A percentile compares a stretch with the other conserved stretches of the same genome.
Conservation (phyloP, 1,284 basidiomycete genomes). For the Pterula multifida region DNA sequence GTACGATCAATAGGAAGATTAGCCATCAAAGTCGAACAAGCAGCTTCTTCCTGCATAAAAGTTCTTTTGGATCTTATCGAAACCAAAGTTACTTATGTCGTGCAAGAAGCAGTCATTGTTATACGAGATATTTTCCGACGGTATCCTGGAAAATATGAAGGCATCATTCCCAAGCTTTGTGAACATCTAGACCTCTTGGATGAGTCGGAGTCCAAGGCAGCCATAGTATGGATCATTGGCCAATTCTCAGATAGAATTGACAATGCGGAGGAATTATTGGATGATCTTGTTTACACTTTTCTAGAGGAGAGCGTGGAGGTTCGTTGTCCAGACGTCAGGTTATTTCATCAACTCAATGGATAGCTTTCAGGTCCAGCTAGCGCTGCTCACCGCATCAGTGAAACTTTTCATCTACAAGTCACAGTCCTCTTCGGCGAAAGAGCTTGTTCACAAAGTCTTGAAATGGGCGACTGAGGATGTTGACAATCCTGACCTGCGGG, state of each 20-base stretch:
- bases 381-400: slow-evolving; percentile 89
- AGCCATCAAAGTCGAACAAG: slow-evolving; percentile 91
- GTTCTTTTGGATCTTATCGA: slow-evolving; percentile 82
- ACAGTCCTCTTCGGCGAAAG: slow-evolving; percentile 74
- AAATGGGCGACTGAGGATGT: slow-evolving; percentile 97
- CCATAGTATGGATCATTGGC: slow-evolving; percentile 97
- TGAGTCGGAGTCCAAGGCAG: slow-evolving; percentile 92
- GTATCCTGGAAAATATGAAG: slow-evolving; percentile 95
- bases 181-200: slow-evolving; percentile 87
- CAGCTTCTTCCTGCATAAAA: slow-evolving; percentile 85
- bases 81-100: slow-evolving; percentile 92
- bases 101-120: slow-evolving; percentile 95
- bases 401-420: slow-evolving; percentile 95
- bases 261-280: slow-evolving; percentile 90
- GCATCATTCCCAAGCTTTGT: slow-evolving; percentile 87
- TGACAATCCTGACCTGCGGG: slow-evolving; percentile 93
- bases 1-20: slow-evolving; percentile 93
- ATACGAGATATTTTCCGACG: slow-evolving; percentile 97
- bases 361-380: slow-evolving; percentile 75
- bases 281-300: slow-evolving; percentile 87
- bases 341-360: not conserved
- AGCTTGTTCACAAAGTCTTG: slow-evolving; percentile 88
- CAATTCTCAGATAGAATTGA: slow-evolving; percentile 96
- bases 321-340: slow-evolving; percentile 12
- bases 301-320: slow-evolving; percentile 90